Conservation (phyloP, 768 basidiomycete species). For the Rhizopogon vinicolor region DNA sequence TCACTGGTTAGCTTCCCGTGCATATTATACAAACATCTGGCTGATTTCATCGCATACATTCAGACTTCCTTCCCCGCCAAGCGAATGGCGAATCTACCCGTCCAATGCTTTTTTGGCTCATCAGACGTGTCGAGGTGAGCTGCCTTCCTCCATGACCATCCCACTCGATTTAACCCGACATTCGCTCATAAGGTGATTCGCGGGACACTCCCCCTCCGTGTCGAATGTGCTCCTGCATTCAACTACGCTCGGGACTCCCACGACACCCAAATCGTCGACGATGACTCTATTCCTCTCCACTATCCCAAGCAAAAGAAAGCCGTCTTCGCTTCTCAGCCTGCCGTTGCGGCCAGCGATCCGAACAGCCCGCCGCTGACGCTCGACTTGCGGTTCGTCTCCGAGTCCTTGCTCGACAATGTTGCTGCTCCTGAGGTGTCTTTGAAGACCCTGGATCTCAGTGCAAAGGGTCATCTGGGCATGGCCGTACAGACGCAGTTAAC, state of each 20-base stretch:
- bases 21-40: background rate
- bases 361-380: slow-evolving; percentile 35
- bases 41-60: slow-evolving; percentile 3
- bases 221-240: slow-evolving; percentile 96
- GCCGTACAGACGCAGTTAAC: slow-evolving; percentile 54
- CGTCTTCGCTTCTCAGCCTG: slow-evolving; percentile 45
- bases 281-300: slow-evolving; percentile 34
- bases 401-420: slow-evolving; percentile 49
- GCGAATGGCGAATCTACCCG: slow-evolving; percentile 35
- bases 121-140: slow-evolving; percentile 70
- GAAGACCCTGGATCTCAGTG: slow-evolving; percentile 57
- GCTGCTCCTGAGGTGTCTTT: slow-evolving; percentile 51
- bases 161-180: background rate
- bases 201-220: slow-evolving; percentile 69
- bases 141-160: background rate
- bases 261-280: slow-evolving; percentile 50
- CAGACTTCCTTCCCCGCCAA: slow-evolving; percentile 79
- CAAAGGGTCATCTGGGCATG: slow-evolving; percentile 71
- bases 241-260: slow-evolving; percentile 85
- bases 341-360: background rate
- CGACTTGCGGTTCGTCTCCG: slow-evolving; percentile 75
- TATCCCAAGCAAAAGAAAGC: slow-evolving; percentile 48
- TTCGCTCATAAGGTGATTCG: slow-evolving; percentile 59
- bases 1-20: slow-evolving; percentile 53
- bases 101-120: slow-evolving; percentile 78